Conservation (phyloP, 116 monocot genomes). For the Zostera marina region DNA sequence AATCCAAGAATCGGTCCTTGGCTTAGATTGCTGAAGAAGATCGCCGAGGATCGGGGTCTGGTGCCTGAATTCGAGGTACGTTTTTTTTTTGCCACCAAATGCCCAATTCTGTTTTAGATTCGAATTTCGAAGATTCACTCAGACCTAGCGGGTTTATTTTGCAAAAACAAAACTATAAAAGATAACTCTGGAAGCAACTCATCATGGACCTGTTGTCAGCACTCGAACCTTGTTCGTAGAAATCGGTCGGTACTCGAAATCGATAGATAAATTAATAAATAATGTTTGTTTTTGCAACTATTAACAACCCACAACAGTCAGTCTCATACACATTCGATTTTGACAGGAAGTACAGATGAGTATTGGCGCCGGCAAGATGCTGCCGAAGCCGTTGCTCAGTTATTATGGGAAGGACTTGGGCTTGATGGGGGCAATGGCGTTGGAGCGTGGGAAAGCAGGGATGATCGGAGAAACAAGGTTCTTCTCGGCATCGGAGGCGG, state of each 20-base stretch:
- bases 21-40: conserved; percentile 58
- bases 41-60: conserved; percentile 46
- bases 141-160: not conserved
- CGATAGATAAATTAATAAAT: too few relatives aligned
- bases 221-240: conserved; percentile 83
- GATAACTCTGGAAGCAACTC: conserved; percentile 94
- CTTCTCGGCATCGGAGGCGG: conserved; percentile 92
- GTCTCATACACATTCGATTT: too few relatives aligned
- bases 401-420: conserved; percentile 81
- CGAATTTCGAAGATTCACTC: not conserved
- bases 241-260: conserved; percentile 56
- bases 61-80: conserved; percentile 89
- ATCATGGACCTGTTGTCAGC: conserved; percentile 85
- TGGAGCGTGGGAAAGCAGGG: conserved; percentile 72
- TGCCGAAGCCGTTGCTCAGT: conserved; percentile 80
- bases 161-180: conserved; percentile 46
- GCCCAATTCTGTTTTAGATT: not conserved
- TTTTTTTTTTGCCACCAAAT: not conserved
- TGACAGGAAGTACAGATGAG: conserved; percentile 88
- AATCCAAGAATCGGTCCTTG: conserved; percentile 83
- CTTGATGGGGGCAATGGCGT: conserved; percentile 52
- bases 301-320: too few relatives aligned
- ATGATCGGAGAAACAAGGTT: conserved; percentile 33
- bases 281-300: too few relatives aligned
- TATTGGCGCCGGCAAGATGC: conserved; percentile 89